These are phyloP conservation scores for Jacaranda mimosifolia DNA, from an alignment of 257 asterid species.

Conservation along the genomic window DNA sequence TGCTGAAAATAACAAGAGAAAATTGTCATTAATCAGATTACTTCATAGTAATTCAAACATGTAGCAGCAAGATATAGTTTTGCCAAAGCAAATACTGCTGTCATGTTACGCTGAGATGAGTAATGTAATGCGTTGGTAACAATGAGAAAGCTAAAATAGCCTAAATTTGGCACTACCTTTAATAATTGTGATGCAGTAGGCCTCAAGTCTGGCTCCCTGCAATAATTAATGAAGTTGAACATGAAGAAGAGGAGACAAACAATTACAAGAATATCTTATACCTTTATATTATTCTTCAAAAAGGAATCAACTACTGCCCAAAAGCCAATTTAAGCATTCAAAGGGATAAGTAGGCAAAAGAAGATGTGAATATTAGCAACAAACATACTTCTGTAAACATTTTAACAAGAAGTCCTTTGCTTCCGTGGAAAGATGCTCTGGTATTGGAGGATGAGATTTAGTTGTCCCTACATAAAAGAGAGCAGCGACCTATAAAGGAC, in stretches of 20 bases:
- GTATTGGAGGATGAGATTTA: conserved; percentile 91
- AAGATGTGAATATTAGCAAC: conserved; percentile 13
- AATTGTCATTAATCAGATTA: neutral
- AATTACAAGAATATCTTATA: conserved; percentile 13
- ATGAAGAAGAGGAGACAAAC: neutral
- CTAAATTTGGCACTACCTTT: conserved; percentile 51
- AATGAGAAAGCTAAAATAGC: conserved; percentile 19
- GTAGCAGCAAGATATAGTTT: neutral
- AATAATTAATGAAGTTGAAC: conserved; percentile 32
- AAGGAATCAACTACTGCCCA: neutral
- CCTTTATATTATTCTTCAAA: conserved; percentile 2
- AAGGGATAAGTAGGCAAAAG: conserved; percentile 18
- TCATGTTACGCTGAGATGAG: conserved; percentile 17
- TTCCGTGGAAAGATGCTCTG: conserved; percentile 75
- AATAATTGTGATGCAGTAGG: conserved; percentile 70
- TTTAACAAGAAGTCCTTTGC: conserved; percentile 77
- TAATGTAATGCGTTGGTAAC: neutral
- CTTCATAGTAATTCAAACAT: neutral
- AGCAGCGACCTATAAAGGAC: conserved; percentile 73
- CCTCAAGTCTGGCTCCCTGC: conserved; percentile 83
- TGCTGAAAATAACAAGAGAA: conserved; percentile 60
- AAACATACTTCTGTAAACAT: conserved; percentile 78
- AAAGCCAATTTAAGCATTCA: conserved; percentile 23
- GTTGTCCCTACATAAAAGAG: conserved; percentile 86
- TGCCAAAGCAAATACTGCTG: neutral